phyloP scores from a whole-genome alignment of 2,329 filamentous ascomycete genomes.

The Aquanectria penicillioides region DNA sequence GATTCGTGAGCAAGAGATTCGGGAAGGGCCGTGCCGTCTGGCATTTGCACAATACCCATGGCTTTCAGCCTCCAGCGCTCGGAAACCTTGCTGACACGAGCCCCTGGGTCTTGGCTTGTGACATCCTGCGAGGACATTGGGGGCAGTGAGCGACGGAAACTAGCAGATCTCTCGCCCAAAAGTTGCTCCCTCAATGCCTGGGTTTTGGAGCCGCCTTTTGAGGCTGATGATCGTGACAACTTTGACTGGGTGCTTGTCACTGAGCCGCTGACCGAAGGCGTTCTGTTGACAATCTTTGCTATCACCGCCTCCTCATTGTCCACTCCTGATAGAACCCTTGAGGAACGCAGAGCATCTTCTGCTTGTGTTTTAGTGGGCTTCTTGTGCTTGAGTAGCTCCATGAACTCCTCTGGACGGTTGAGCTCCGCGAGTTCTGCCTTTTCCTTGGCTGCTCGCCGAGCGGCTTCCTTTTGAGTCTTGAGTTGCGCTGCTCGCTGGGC shows the following conservation, averaged over 20 bases:
- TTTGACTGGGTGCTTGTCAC: constrained; percentile 33
- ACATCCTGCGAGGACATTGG: constrained; percentile 43
- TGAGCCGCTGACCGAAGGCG: constrained; percentile 36
- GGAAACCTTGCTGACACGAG: constrained; percentile 50
- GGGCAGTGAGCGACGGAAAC: constrained; percentile 54
- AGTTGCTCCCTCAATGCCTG: constrained; percentile 49
- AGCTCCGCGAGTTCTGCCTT: constrained; percentile 39
- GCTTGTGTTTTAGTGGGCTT: constrained; percentile 44
- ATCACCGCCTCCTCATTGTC: constrained; percentile 49
- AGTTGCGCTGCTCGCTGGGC: constrained; percentile 48
- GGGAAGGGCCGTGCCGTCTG: constrained; percentile 63
- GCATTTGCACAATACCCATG: constrained; percentile 63
- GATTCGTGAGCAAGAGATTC: constrained; percentile 61
- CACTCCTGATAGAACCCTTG: constrained; percentile 54
- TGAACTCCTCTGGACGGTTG: constrained; percentile 49
- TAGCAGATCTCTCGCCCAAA: constrained; percentile 39
- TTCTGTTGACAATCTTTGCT: constrained; percentile 48
- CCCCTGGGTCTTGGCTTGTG: constrained; percentile 38
- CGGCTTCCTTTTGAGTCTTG: constrained; percentile 48
- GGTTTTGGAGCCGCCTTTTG: constrained; percentile 48
- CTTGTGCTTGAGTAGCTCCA: constrained; percentile 45
- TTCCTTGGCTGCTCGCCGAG: constrained; percentile 38
- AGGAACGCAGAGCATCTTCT: constrained; percentile 53
- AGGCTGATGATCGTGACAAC: constrained; percentile 28
- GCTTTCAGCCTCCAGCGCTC: constrained; percentile 59